phyloP scores from a whole-genome alignment of 805 yeast species.

The Metschnikowia gelsemii region DNA sequence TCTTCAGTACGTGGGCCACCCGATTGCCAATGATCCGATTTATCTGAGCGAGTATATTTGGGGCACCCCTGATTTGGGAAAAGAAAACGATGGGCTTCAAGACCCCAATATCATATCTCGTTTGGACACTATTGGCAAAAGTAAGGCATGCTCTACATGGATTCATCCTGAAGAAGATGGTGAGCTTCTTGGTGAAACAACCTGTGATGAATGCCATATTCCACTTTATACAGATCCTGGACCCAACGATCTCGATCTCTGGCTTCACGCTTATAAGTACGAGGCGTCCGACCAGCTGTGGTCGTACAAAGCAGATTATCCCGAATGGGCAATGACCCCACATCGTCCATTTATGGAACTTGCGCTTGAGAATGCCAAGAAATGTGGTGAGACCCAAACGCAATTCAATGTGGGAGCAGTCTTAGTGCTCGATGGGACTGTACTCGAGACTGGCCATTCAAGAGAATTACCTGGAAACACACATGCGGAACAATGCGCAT shows the following conservation, averaged over 20 bases:
- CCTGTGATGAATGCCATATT: slow-evolving; percentile 65
- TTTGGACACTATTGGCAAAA: slow-evolving; percentile 70
- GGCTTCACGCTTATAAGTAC: slow-evolving; percentile 89
- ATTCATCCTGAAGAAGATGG: slow-evolving; percentile 58
- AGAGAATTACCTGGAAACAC: slow-evolving; percentile 93
- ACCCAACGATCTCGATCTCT: slow-evolving; percentile 78
- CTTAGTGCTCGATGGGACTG: slow-evolving; percentile 55
- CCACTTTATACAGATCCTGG: slow-evolving; percentile 86
- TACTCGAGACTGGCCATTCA: slow-evolving; percentile 82
- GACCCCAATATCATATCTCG: slow-evolving; percentile 45
- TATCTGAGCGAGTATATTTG: slow-evolving; percentile 78
- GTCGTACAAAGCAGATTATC: slow-evolving; percentile 73
- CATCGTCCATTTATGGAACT: slow-evolving; percentile 64
- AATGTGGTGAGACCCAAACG: slow-evolving; percentile 77
- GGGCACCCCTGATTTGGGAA: slow-evolving; percentile 71
- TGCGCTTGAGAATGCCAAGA: slow-evolving; percentile 75
- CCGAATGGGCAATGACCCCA: slow-evolving; percentile 74
- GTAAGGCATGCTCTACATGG: slow-evolving; percentile 67
- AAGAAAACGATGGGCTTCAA: slow-evolving; percentile 48
- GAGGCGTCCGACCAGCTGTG: slow-evolving; percentile 58
- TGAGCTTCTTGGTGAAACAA: slow-evolving; percentile 57
- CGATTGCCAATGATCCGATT: slow-evolving; percentile 90
- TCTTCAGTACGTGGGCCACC: slow-evolving; percentile 81
- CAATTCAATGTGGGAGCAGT: slow-evolving; percentile 96
- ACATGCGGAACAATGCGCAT: slow-evolving; percentile 95